Evolutionary conservation across 2,329 filamentous ascomycete species (phyloP).

Genomic region (Colletotrichum sp.): DNA sequence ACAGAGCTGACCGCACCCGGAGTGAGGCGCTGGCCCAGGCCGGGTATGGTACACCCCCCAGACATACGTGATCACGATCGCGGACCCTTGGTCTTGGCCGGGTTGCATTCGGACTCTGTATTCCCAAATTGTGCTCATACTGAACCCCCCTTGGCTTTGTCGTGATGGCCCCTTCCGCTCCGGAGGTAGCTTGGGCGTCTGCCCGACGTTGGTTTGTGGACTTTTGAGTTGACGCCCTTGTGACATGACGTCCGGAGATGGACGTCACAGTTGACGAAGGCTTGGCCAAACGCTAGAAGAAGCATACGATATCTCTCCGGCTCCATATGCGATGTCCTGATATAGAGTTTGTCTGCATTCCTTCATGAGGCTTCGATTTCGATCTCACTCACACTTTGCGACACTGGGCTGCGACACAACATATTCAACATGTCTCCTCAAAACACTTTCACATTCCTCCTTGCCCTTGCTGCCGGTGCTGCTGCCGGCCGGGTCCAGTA

Average conservation of each 20-base stretch:
- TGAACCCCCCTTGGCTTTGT: not conserved
- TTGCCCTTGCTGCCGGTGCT: slow-evolving; percentile 6
- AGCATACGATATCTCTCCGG: not conserved
- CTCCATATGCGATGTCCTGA: not conserved
- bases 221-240: slow-evolving; percentile 8
- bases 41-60: not conserved
- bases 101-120: not conserved
- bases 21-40: not conserved
- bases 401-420: not conserved
- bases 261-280: not conserved
- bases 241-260: slow-evolving; percentile 16
- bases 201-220: not conserved
- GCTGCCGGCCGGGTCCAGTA: not conserved
- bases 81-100: not conserved
- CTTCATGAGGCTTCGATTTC: not conserved
- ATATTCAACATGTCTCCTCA: not conserved
- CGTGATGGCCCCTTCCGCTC: not conserved
- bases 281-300: not conserved
- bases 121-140: not conserved
- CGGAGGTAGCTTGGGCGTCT: not conserved
- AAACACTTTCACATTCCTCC: slow-evolving; percentile 3
- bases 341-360: slow-evolving; percentile 22
- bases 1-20: slow-evolving; percentile 1
- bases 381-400: not conserved
- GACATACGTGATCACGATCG: not conserved